Percentiles rank a stretch among this genome's conserved stretches.
Conservation (phyloP, 1,139 yeast genomes). For the Suhomyces bokatorum region DNA sequence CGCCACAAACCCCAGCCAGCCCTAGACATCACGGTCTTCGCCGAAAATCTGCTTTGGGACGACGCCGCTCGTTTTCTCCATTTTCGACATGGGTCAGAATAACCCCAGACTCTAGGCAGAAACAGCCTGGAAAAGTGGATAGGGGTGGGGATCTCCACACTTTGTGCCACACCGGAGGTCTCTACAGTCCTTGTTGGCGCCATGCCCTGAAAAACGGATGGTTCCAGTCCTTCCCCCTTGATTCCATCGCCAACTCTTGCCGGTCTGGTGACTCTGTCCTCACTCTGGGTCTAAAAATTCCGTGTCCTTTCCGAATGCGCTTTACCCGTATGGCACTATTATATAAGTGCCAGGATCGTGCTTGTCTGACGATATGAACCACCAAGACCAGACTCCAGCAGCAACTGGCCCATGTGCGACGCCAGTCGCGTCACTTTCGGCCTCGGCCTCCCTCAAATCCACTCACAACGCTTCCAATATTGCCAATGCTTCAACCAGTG, state of each 20-base stretch:
- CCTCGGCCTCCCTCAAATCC: no score
- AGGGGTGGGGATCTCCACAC: no score
- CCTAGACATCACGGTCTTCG: background rate
- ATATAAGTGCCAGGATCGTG: background rate
- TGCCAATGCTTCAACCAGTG: no score
- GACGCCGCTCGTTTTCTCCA: background rate
- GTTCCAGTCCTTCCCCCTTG: no score
- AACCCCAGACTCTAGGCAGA: background rate
- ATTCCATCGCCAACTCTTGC: no score
- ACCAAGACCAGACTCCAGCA: background rate
- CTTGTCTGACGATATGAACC: background rate
- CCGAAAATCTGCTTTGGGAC: background rate
- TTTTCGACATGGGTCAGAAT: background rate
- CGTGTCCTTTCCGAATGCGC: conserved; percentile 1
- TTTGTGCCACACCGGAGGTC: no score
- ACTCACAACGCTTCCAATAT: no score
- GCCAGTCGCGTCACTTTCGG: no score
- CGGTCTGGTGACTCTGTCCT: background rate
- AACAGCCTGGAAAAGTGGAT: no score
- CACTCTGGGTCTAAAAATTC: background rate
- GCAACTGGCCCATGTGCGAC: background rate
- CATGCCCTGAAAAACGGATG: no score
- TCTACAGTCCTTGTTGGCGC: no score
- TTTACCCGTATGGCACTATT: background rate
- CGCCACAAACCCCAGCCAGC: background rate